phyloP scores from a whole-genome alignment of 176 grass and related monocot genomes.

The Cymbopogon citratus region DNA sequence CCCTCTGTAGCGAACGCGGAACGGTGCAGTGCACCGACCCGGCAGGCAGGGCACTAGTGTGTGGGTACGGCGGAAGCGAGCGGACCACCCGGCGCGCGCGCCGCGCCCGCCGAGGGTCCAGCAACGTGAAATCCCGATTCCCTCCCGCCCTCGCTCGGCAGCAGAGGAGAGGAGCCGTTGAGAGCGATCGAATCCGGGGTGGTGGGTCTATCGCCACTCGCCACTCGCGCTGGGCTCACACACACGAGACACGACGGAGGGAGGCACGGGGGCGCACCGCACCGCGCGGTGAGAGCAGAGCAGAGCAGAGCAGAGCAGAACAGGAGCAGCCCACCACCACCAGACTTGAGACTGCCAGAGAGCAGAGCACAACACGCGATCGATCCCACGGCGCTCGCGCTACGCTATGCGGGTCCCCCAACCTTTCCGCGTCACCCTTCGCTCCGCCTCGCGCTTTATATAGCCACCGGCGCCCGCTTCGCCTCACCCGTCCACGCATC shows the following conservation, averaged over 20 bases:
- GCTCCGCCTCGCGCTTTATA: constrained; percentile 23
- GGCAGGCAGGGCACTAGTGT: not conserved
- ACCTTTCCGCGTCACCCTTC: not conserved
- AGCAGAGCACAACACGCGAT: not conserved
- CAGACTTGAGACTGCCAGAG: no score
- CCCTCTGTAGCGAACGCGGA: not conserved
- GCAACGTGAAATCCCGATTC: no score
- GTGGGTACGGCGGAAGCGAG: not conserved
- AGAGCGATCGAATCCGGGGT: not conserved
- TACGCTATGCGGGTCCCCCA: not conserved
- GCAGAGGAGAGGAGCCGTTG: not conserved
- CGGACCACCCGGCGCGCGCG: not conserved
- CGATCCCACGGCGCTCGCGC: not conserved
- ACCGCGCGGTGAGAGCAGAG: not conserved
- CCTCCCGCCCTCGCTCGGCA: no score
- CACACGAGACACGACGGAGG: no score
- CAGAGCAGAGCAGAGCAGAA: not conserved
- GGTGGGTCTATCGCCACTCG: no score
- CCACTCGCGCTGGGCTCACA: no score
- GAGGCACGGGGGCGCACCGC: no score
- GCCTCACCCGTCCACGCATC: constrained; percentile 9
- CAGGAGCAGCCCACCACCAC: not conserved
- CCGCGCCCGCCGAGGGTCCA: no score
- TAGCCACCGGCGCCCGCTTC: not conserved
- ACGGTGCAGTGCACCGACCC: constrained; percentile 22